These are phyloP conservation scores for Castanospermum australe DNA, from an alignment of 306 rosid genomes.

Conservation along the genomic window DNA sequence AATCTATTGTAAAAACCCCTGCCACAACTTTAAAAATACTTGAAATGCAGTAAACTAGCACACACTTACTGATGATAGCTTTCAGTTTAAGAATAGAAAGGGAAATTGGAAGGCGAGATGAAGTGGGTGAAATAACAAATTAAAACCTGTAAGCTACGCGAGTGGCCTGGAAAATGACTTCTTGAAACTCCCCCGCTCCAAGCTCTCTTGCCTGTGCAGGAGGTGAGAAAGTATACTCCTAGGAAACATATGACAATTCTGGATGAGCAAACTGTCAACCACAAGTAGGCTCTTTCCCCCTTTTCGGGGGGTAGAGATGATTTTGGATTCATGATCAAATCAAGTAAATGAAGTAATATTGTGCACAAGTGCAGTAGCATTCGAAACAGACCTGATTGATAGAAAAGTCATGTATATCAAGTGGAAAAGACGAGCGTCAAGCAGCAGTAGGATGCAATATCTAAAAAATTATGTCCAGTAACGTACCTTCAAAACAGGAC, in stretches of 20 bases:
- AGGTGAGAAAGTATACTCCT: slow-evolving; percentile 97
- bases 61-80: background rate
- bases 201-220: slow-evolving; percentile 89
- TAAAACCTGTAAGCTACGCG: slow-evolving; percentile 97
- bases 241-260: background rate
- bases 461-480: slow-evolving; percentile 7
- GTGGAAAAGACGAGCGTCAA: slow-evolving; percentile 14
- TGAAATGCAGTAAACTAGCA: slow-evolving; percentile 7
- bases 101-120: background rate
- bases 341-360: slow-evolving; percentile 9
- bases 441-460: slow-evolving; percentile 29
- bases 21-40: background rate
- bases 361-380: slow-evolving; percentile 15
- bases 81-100: slow-evolving; percentile 16
- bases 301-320: background rate
- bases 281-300: background rate
- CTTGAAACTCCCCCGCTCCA: slow-evolving; percentile 83
- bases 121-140: slow-evolving; percentile 29
- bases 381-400: slow-evolving; percentile 17
- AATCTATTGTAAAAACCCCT: background rate
- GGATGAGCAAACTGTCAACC: slow-evolving; percentile 21
- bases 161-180: slow-evolving; percentile 83
- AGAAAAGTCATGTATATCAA: background rate
- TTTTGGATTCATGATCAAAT: slow-evolving; percentile 26
- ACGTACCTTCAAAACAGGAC: slow-evolving; percentile 92